phyloP scores from a whole-genome alignment of 768 basidiomycete species.

The Termitomyces sp. region DNA sequence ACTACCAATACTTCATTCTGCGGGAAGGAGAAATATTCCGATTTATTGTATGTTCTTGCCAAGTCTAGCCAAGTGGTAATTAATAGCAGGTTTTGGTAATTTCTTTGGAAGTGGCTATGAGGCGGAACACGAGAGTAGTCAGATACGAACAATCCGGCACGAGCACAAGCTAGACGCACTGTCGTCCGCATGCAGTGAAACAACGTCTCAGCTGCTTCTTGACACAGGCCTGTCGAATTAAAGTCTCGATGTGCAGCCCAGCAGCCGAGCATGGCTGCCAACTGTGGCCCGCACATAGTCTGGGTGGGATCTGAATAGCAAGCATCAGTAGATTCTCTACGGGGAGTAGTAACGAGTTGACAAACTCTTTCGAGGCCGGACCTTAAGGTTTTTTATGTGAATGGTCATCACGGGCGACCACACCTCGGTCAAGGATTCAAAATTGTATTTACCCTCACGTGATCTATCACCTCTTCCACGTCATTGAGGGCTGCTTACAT shows the following conservation, averaged over 20 bases:
- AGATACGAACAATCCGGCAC: background rate
- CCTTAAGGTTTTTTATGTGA: conserved; percentile 79
- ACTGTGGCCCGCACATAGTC: conserved; percentile 61
- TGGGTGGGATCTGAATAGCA: conserved; percentile 32
- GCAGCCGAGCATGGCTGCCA: conserved; percentile 78
- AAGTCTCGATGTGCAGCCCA: conserved; percentile 76
- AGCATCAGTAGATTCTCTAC: background rate
- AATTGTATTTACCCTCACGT: conserved; percentile 11
- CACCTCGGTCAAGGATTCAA: conserved; percentile 4
- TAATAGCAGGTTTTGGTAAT: conserved; percentile 71
- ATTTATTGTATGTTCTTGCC: conserved; percentile 67
- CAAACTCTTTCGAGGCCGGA: conserved; percentile 70
- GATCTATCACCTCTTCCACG: conserved; percentile 13
- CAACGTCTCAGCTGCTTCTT: conserved; percentile 51
- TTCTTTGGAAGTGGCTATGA: conserved; percentile 64
- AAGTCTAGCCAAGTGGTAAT: conserved; percentile 83
- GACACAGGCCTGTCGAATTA: conserved; percentile 48
- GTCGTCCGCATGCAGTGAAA: conserved; percentile 84
- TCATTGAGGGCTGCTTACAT: conserved; percentile 5
- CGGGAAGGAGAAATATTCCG: background rate
- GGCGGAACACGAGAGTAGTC: conserved; percentile 1
- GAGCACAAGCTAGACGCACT: conserved; percentile 40
- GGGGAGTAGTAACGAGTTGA: background rate
- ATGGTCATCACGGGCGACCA: conserved; percentile 33
- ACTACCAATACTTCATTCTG: background rate